Evolutionary conservation across 352 stramenopile species (phyloP).

Genomic region (Globisporangium uncinulatum): DNA sequence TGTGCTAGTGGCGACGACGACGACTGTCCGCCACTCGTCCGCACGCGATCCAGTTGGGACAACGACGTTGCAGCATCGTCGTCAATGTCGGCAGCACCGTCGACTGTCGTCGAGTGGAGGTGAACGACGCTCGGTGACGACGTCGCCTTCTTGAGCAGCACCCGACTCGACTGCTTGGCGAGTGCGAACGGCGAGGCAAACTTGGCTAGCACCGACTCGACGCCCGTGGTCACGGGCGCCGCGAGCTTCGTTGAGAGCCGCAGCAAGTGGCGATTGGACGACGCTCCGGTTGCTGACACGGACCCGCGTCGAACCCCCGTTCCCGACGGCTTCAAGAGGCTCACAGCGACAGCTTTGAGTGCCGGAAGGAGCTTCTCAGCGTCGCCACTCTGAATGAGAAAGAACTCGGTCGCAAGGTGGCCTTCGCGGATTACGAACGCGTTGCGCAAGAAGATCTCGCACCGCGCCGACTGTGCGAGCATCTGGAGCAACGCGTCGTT

Average conservation of each 20-base stretch:
- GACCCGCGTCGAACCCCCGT: too few species aligned
- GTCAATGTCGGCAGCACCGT: background rate
- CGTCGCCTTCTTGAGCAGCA: background rate
- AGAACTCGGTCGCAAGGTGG: slow-evolving; percentile 60
- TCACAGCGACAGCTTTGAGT: slow-evolving; percentile 6
- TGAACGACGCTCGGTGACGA: background rate
- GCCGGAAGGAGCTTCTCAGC: slow-evolving; percentile 45
- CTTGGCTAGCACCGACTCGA: slow-evolving; percentile 1
- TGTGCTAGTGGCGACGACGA: too few species aligned
- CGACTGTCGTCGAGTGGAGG: background rate
- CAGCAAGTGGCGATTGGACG: background rate
- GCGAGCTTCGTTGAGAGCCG: slow-evolving; percentile 1
- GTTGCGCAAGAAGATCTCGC: slow-evolving; percentile 57
- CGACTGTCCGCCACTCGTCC: too few species aligned
- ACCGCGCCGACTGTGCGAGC: slow-evolving; percentile 22
- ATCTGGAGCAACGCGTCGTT: slow-evolving; percentile 24
- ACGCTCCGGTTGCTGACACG: background rate
- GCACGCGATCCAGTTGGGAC: background rate
- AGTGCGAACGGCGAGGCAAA: background rate
- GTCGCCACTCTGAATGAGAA: slow-evolving; percentile 56
- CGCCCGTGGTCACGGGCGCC: background rate
- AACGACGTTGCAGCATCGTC: background rate
- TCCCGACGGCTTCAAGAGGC: background rate
- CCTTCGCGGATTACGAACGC: slow-evolving; percentile 51
- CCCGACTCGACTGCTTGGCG: slow-evolving; percentile 5